Evolutionary conservation across 2,329 filamentous ascomycete genomes (phyloP).

Genomic region (Byssochlamys sp.): DNA sequence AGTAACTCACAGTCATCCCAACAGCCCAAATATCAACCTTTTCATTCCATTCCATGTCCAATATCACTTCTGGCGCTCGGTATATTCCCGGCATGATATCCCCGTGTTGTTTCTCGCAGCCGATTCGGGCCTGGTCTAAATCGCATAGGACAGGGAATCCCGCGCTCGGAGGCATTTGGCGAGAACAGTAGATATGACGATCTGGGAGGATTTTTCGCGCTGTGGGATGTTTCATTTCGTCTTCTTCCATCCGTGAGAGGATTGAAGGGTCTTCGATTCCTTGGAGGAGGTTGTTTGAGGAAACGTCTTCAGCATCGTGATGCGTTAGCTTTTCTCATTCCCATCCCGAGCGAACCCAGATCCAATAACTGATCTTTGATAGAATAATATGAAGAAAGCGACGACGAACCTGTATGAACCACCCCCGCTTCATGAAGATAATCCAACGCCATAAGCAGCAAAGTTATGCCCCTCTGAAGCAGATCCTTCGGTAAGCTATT

Average conservation of each 20-base stretch:
- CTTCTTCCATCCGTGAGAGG: background rate
- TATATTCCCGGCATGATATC: constrained; percentile 14
- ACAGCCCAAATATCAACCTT: constrained; percentile 41
- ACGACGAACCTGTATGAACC: background rate
- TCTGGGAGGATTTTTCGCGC: background rate
- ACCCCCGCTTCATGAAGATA: constrained; percentile 47
- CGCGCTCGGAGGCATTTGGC: constrained; percentile 42
- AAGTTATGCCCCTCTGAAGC: constrained; percentile 50
- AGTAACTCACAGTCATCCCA: constrained; percentile 34
- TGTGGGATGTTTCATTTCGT: background rate
- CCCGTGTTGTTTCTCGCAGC: constrained; percentile 21
- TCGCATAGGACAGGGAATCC: constrained; percentile 36
- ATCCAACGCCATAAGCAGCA: constrained; percentile 75
- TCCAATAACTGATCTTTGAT: background rate
- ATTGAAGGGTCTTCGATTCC: background rate
- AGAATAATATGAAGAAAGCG: no score
- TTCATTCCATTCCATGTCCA: constrained; percentile 33
- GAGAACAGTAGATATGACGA: background rate
- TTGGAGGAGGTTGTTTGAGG: background rate
- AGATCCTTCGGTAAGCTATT: constrained; percentile 13
- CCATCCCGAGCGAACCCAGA: background rate
- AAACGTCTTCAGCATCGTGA: background rate
- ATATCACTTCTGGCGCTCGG: constrained; percentile 30
- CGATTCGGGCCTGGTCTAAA: constrained; percentile 35
- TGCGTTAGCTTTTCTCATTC: background rate